phyloP scores from a whole-genome alignment of 129 eudicot genomes.

The Flaveria robusta region DNA sequence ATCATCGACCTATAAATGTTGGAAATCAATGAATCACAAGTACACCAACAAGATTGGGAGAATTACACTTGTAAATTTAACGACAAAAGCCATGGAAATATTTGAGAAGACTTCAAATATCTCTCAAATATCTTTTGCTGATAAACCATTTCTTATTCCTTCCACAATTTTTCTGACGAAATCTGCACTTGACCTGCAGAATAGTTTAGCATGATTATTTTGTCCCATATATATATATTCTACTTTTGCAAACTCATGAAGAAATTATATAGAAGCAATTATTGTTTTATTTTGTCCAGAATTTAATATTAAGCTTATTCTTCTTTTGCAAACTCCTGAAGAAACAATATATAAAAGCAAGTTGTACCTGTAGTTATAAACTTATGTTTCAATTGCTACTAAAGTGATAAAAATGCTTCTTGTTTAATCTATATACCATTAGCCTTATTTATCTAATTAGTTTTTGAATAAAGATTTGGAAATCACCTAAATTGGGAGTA shows the following conservation, averaged over 20 bases:
- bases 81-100: background rate
- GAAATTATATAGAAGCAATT: no score
- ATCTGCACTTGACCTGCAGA: conserved; percentile 16
- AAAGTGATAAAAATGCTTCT: background rate
- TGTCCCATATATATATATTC: background rate
- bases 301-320: background rate
- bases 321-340: background rate
- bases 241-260: background rate
- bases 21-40: no score
- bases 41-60: no score
- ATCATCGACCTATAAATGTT: no score
- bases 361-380: no score
- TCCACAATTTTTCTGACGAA: conserved; percentile 27
- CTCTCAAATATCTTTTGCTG: background rate
- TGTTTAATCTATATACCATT: background rate
- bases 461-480: background rate
- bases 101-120: background rate
- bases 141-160: conserved; percentile 9
- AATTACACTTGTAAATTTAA: background rate
- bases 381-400: background rate
- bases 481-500: no score
- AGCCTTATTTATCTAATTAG: background rate
- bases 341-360: no score
- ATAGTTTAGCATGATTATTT: background rate
- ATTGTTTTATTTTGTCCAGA: no score